Base-by-base conservation (phyloP, 371 early-diverging fungal genomes). In the Apophysomyces trapeziformis region DNA sequence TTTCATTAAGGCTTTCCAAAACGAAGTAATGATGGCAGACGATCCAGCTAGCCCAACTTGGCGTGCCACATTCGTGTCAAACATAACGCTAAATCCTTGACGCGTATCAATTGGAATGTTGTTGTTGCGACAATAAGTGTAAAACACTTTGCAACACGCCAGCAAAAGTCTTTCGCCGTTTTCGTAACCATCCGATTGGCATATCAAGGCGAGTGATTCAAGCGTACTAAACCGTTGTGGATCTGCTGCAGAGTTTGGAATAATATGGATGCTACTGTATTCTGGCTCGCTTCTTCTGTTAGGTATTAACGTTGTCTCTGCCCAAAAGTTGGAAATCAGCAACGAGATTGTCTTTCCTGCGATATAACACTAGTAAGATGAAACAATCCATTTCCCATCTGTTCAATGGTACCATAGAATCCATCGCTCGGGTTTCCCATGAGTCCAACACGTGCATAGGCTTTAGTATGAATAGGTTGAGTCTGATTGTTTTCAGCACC, bases 371-470 rank as follows among this genome's bases (percentile, higher is more conserved):
- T 18, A 11, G 41, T 64, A 41, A 38, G 57, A 43, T 57, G 32
- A 35, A 50, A 16, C 18, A 18, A 32, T 12, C 18, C 37, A 43
- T 11, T 0, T 21, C 38, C 56, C 8, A n/a, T 43, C 16, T 46
- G 21, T 50, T 26, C 5, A 21, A 16, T 67, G 32, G 32, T 74
- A 69, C 91, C 89, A 61, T 74, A 84, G 63, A 88, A 91, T 2
- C 90, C 91, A 70, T 91, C 91, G 45, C 84, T 84, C 8, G 91
- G 91, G 67, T 91, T 91, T 8, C 91, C 91, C 78, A 91, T 84
- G 36, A 91, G 63, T 1, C 91, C 91, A 7, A 90, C 83, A 11
- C 91, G 85, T 12, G 91, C 91, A 76, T 87, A 75, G 11, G 86
- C 76, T 32, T 68, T 68, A 11, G 70, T 65, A 43, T 75, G 72